Evolutionary conservation across 371 early-diverging fungal species (phyloP).

Genomic region (Mucor circinelloides): DNA sequence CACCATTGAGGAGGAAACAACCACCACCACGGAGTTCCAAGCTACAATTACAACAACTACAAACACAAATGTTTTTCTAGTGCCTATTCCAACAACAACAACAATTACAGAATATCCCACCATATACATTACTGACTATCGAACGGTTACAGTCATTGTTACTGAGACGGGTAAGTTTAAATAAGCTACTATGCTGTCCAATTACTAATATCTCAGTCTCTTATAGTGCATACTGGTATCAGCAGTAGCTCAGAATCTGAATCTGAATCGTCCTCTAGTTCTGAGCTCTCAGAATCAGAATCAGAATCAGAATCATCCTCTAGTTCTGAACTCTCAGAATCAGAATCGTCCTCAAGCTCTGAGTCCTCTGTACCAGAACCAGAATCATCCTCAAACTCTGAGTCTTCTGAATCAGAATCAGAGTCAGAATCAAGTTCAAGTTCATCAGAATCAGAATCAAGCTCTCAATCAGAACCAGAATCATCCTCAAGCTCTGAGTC

Average conservation of each 20-base stretch:
- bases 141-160: background rate
- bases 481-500: background rate
- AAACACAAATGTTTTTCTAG: background rate
- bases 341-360: background rate
- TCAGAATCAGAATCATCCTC: background rate
- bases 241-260: background rate
- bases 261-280: background rate
- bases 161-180: background rate
- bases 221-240: background rate
- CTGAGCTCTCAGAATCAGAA: background rate
- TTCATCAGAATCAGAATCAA: background rate
- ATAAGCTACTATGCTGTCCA: background rate
- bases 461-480: background rate
- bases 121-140: background rate
- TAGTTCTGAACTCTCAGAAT: background rate
- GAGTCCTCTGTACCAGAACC: background rate
- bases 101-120: background rate
- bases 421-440: background rate
- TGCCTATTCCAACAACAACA: background rate
- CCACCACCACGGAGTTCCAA: background rate
- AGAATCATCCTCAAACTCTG: background rate
- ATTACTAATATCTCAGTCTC: background rate
- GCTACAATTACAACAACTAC: background rate
- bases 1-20: background rate
- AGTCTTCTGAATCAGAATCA: background rate